Conservation (phyloP, 306 rosid genomes). For the Clitoria ternatea region DNA sequence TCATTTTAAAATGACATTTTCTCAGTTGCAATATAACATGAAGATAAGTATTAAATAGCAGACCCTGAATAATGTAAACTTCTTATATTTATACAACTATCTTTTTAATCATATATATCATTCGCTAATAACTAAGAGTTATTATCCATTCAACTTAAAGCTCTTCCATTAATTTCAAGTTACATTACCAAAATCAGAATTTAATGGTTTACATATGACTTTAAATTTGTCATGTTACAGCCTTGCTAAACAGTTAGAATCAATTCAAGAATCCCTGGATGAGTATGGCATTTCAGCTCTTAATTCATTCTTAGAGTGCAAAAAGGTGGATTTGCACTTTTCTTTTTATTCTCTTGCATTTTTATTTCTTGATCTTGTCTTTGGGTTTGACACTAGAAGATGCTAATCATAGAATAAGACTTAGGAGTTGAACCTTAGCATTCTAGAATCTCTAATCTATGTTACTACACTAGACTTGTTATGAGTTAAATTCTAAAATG, state of each 20-base stretch:
- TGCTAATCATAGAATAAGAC: slow-evolving; percentile 4
- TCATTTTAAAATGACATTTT: neutral
- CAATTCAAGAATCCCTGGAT: slow-evolving; percentile 68
- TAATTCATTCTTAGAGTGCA: slow-evolving; percentile 66
- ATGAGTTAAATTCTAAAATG: neutral
- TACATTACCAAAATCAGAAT: slow-evolving; percentile 13
- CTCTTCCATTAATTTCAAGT: no score
- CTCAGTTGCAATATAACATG: neutral
- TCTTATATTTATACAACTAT: no score
- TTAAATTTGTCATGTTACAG: slow-evolving; percentile 58
- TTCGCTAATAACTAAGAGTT: no score
- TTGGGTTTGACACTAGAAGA: neutral
- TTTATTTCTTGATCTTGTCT: slow-evolving; percentile 8
- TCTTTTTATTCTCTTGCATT: slow-evolving; percentile 15
- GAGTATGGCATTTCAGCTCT: slow-evolving; percentile 57
- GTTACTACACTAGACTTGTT: neutral
- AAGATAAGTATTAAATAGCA: no score
- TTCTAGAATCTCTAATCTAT: neutral
- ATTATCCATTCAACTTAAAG: no score
- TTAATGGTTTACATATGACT: slow-evolving; percentile 13
- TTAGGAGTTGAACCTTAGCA: neutral
- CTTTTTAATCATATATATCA: no score
- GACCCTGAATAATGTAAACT: neutral
- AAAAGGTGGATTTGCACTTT: slow-evolving; percentile 51
- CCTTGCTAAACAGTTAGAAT: slow-evolving; percentile 89